Conservation (phyloP, 1,284 basidiomycete species). For the Rhizoctonia solani region DNA sequence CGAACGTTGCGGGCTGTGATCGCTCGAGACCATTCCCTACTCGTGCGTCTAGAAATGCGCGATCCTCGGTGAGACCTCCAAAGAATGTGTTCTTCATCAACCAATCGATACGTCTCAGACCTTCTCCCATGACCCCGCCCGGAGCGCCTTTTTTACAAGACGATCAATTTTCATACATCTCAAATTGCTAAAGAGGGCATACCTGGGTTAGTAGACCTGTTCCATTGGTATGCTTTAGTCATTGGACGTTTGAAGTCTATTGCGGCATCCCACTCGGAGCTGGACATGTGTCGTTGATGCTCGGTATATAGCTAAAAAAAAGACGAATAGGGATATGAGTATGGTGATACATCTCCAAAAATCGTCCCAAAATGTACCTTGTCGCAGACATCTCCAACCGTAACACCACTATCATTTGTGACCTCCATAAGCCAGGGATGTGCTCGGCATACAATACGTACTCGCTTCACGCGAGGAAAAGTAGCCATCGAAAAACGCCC, state of each 20-base stretch:
- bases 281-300: constrained; percentile 25
- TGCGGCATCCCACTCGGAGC: constrained; percentile 35
- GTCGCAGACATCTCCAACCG: constrained; percentile 37
- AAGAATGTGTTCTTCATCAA: constrained; percentile 37
- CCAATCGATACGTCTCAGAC: constrained; percentile 36
- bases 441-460: constrained; percentile 36
- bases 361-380: constrained; percentile 4
- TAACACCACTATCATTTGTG: constrained; percentile 34
- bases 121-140: constrained; percentile 37
- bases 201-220: constrained; percentile 37
- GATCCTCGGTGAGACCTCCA: constrained; percentile 33
- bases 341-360: constrained; percentile 9
- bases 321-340: too few relatives aligned
- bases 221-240: constrained; percentile 39
- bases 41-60: constrained; percentile 6
- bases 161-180: background rate
- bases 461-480: constrained; percentile 37
- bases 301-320: constrained; percentile 14
- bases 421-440: constrained; percentile 39
- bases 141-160: constrained; percentile 32
- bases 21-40: constrained; percentile 20
- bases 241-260: constrained; percentile 36
- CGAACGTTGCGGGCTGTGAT: constrained; percentile 26
- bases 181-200: background rate
- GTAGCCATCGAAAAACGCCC: constrained; percentile 36